Evolutionary conservation across 2,329 filamentous ascomycete species (phyloP).

Genomic region (Xylaria digitata): DNA sequence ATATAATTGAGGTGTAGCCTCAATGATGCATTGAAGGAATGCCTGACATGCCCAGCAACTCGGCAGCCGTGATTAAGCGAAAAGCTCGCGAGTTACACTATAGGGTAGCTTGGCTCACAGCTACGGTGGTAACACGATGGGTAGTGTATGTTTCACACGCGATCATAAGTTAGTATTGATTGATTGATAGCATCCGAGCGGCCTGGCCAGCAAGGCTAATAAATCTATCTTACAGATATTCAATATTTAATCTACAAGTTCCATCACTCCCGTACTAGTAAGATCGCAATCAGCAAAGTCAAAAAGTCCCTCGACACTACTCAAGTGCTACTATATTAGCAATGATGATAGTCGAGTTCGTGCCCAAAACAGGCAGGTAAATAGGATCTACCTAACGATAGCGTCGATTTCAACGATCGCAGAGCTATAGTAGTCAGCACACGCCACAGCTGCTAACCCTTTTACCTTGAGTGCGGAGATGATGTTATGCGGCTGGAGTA

Average conservation of each 20-base stretch:
- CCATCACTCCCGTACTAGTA: not conserved
- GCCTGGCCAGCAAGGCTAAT: not conserved
- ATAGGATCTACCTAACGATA: constrained; percentile 31
- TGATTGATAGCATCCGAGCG: not conserved
- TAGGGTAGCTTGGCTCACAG: constrained; percentile 10
- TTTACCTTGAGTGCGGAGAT: not conserved
- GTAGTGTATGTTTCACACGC: not conserved
- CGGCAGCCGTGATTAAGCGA: not conserved
- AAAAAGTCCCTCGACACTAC: constrained; percentile 16
- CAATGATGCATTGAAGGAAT: constrained; percentile 12
- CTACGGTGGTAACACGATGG: not conserved
- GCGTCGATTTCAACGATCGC: constrained; percentile 33
- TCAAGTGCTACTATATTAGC: not conserved
- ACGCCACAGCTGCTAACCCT: constrained; percentile 15
- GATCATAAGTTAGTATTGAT: not conserved
- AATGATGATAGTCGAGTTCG: constrained; percentile 29
- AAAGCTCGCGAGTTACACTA: not conserved
- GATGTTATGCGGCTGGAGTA: not conserved
- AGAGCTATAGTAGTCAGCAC: constrained; percentile 10
- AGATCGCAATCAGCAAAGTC: constrained; percentile 22
- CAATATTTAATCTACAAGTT: constrained; percentile 14
- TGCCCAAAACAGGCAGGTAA: constrained; percentile 14
- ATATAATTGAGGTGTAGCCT: constrained; percentile 23
- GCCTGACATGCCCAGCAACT: not conserved
- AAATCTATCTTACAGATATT: constrained; percentile 12